phyloP scores from a whole-genome alignment of 2,329 filamentous ascomycete species.

The Diplodia intermedia region DNA sequence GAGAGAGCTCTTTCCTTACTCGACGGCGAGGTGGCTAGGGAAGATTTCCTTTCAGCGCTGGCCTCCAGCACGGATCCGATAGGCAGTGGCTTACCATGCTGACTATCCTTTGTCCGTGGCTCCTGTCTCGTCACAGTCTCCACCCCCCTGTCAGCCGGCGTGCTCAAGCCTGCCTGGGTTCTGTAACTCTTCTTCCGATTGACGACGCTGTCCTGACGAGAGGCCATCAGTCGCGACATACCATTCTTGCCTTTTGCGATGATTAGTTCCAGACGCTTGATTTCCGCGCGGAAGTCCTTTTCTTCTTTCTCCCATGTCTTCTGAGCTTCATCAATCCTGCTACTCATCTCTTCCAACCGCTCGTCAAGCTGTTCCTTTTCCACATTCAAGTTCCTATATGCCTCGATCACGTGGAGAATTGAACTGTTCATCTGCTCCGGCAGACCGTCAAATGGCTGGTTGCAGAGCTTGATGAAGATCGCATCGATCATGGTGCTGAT shows the following conservation, averaged over 20 bases:
- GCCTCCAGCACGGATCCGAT: neutral
- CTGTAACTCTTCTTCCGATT: slow-evolving; percentile 38
- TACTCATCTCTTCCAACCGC: neutral
- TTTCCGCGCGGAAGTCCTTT: slow-evolving; percentile 10
- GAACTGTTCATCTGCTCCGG: slow-evolving; percentile 26
- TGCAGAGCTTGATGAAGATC: slow-evolving; percentile 28
- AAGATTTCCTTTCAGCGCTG: neutral
- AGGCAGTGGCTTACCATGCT: slow-evolving; percentile 4
- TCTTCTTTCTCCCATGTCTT: slow-evolving; percentile 8
- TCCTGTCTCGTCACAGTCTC: slow-evolving; percentile 36
- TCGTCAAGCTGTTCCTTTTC: slow-evolving; percentile 18
- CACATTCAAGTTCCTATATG: slow-evolving; percentile 3
- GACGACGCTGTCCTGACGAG: slow-evolving; percentile 51
- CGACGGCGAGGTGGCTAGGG: slow-evolving; percentile 35
- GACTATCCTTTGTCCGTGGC: neutral
- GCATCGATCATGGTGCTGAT: slow-evolving; percentile 21
- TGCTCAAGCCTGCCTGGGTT: neutral
- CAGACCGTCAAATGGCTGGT: slow-evolving; percentile 21
- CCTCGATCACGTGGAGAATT: slow-evolving; percentile 19
- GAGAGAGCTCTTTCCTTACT: slow-evolving; percentile 40
- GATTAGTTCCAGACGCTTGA: slow-evolving; percentile 48
- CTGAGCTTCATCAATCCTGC: slow-evolving; percentile 3
- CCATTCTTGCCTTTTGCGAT: slow-evolving; percentile 52
- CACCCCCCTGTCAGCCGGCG: slow-evolving; percentile 27
- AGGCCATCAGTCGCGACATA: slow-evolving; percentile 51